These are phyloP conservation scores for Aegle marmelos DNA, from an alignment of 345 rosid genomes.

Conservation along the genomic window DNA sequence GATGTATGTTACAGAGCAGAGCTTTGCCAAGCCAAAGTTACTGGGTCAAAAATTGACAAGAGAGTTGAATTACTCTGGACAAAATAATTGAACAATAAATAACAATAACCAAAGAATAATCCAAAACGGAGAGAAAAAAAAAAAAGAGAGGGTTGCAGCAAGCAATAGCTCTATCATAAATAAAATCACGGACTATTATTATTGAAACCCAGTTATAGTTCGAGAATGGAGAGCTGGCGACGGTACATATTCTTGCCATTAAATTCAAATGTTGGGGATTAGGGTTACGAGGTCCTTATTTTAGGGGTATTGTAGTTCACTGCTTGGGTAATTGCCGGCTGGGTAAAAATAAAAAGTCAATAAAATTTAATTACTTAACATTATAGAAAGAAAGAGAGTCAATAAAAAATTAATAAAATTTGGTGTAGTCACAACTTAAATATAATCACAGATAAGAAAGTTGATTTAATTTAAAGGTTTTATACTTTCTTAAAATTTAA, in stretches of 20 bases:
- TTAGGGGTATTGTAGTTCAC: no score
- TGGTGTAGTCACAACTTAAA: no score
- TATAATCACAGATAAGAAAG: rapidly evolving
- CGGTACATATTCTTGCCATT: neutral
- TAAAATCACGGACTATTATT: neutral
- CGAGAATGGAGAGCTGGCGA: neutral
- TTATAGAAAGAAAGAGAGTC: no score
- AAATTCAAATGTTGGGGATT: neutral
- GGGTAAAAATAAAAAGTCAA: no score
- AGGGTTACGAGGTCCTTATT: no score
- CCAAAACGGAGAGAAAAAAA: neutral
- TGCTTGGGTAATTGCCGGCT: no score
- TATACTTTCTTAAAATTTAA: no score
- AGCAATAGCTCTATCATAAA: neutral
- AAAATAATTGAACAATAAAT: conserved; percentile 6
- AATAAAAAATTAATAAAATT: no score
- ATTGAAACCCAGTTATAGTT: neutral
- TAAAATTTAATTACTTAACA: no score
- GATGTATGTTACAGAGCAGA: conserved; percentile 12
- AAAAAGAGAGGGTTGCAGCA: neutral
- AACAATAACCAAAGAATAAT: conserved; percentile 23
- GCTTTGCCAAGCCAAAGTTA: neutral
- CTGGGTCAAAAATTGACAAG: conserved; percentile 13
- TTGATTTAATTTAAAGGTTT: no score
- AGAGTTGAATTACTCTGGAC: neutral